Base-by-base conservation (phyloP, 2,329 filamentous ascomycete genomes). In the Aspergillus neoniger region DNA sequence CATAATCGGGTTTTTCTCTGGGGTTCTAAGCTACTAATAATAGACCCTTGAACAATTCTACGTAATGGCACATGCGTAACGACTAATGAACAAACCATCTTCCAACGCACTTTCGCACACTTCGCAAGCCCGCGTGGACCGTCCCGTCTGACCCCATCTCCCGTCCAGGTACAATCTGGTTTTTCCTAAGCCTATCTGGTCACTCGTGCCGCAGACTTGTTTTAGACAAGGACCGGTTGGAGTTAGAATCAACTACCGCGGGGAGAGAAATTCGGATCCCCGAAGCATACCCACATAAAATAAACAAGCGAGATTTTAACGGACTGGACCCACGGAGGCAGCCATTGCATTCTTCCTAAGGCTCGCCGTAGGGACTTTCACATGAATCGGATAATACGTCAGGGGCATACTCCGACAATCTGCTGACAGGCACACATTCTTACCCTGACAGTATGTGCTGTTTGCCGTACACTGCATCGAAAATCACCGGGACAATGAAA, bases 191-290 rank as follows among this genome's bases (percentile, higher is more conserved):
- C n/a, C 28, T 25, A 48, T 38, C 43, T 56, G 38, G 53, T 49
- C 49, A 28, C 28, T 28, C 47, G 55, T 59, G 48, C 54, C 43
- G 53, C 57, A 55, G 48, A 51, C 21, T 19, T 21, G 60, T 59
- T 62, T 59, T 58, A 62, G 59, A 52, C 60, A 55, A 62, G 48
- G 60, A 41, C 56, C 30, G 55, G 19, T 39, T 57, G 28, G 32
- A 62, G 57, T 53, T 56, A 39, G 25, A 54, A 59, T 62, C 52
- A 17, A 54, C 56, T 21, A 25, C 10, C 49, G 47, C 44, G 57
- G 52, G 58, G 39, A 50, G 28, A 47, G 50, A 47, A 28, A 56
- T 21, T 36, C 41, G 28, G 44, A 30, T 19, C 25, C 14, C 52
- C 52, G 38, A 55, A 55, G 17, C 25, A 50, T 50, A 30, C 47